Evolutionary conservation across 2,329 filamentous ascomycete species (phyloP).

Genomic region (Stachybotrys echinatus): DNA sequence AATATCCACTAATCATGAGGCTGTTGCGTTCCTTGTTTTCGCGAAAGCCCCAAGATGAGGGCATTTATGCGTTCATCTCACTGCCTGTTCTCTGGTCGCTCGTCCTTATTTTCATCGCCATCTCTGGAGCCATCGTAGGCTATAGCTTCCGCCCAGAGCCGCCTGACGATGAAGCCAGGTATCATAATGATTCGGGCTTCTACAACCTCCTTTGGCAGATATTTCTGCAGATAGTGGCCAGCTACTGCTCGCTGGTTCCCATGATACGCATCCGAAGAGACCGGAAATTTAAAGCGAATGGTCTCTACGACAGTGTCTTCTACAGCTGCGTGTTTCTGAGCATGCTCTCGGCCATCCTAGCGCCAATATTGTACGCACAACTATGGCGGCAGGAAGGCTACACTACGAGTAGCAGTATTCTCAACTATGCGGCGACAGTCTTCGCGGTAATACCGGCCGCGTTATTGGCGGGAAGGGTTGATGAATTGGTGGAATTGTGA

Average conservation of each 20-base stretch:
- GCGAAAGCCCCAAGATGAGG: neutral
- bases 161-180: neutral
- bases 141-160: neutral
- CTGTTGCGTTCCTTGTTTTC: no score
- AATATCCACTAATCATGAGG: no score
- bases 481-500: neutral
- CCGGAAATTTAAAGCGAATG: neutral
- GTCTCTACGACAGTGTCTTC: neutral
- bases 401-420: neutral
- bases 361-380: neutral
- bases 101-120: neutral
- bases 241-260: neutral
- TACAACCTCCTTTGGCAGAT: constrained; percentile 1
- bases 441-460: neutral
- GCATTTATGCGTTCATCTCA: neutral
- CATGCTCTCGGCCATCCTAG: neutral
- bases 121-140: neutral
- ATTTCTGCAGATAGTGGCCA: neutral
- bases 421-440: constrained; percentile 1
- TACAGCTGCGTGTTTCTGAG: neutral
- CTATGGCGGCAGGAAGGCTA: neutral
- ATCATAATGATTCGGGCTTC: neutral
- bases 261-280: neutral
- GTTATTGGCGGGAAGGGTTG: neutral
- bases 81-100: neutral